Conservation (phyloP, 2,329 filamentous ascomycete species). For the Cladosporium halotolerans region DNA sequence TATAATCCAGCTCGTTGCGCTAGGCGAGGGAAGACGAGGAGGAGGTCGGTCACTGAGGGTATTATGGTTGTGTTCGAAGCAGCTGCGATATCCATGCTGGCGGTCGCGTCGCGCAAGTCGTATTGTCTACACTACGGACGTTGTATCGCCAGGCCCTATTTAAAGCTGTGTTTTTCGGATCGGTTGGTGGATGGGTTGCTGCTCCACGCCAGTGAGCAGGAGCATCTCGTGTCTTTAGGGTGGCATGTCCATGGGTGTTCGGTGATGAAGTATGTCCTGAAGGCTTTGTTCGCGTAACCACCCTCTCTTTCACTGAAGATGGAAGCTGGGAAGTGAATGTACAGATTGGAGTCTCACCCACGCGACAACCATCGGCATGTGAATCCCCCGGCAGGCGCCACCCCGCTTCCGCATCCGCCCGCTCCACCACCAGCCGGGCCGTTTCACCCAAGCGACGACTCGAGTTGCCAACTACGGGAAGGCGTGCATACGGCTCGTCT, state of each 20-base stretch:
- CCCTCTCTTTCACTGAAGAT: background rate
- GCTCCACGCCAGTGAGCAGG: background rate
- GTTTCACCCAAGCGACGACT: no score
- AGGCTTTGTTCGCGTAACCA: no score
- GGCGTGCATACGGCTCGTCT: no score
- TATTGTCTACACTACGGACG: no score
- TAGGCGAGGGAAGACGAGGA: slow-evolving; percentile 64
- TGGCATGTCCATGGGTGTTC: background rate
- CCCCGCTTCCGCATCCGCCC: background rate
- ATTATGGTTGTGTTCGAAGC: slow-evolving; percentile 26
- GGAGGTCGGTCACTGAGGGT: slow-evolving; percentile 62
- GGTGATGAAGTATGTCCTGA: background rate
- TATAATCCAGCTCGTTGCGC: slow-evolving; percentile 56
- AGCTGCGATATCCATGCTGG: slow-evolving; percentile 1
- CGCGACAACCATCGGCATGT: background rate
- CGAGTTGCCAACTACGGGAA: no score
- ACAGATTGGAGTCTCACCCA: no score
- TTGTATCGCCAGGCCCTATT: no score
- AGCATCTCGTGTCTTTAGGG: background rate
- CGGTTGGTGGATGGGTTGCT: background rate
- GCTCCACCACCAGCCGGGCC: background rate
- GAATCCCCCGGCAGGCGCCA: background rate
- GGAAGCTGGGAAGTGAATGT: background rate
- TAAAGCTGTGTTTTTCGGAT: no score
- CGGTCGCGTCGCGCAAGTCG: background rate